Evolutionary conservation across 2,329 filamentous ascomycete species (phyloP).

Genomic region (Diaporthe sp.): DNA sequence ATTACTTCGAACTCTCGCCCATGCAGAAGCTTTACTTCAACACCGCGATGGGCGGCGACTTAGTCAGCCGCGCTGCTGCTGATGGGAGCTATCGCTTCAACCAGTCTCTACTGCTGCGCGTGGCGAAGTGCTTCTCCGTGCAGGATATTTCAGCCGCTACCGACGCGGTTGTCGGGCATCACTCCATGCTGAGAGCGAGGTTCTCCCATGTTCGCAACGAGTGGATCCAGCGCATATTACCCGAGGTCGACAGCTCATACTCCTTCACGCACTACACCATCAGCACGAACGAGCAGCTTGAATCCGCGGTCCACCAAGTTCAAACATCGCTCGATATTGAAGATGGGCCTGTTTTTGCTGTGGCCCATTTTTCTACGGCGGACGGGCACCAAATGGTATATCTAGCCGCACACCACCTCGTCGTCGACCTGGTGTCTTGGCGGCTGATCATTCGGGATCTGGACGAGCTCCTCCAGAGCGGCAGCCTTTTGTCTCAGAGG

Average conservation of each 20-base stretch:
- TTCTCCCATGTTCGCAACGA: constrained; percentile 56
- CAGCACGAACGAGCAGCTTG: constrained; percentile 58
- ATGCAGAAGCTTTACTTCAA: constrained; percentile 70
- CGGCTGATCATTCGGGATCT: constrained; percentile 64
- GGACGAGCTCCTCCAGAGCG: constrained; percentile 62
- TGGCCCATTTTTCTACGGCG: constrained; percentile 61
- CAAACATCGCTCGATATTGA: constrained; percentile 64
- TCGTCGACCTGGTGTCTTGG: constrained; percentile 67
- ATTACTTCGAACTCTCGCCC: constrained; percentile 62
- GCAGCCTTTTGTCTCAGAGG: constrained; percentile 59
- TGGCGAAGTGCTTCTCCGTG: constrained; percentile 57
- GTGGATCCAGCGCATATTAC: constrained; percentile 62
- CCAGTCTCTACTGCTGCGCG: constrained; percentile 62
- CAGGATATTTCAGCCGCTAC: constrained; percentile 64
- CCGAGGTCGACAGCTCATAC: constrained; percentile 59
- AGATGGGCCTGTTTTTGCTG: constrained; percentile 64
- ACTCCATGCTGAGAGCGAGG: constrained; percentile 65
- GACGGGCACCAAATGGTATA: constrained; percentile 64
- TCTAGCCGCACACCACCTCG: constrained; percentile 65
- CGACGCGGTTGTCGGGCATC: constrained; percentile 63
- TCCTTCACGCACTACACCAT: constrained; percentile 59
- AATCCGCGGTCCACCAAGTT: constrained; percentile 55
- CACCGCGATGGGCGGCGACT: constrained; percentile 58
- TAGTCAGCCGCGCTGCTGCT: constrained; percentile 47
- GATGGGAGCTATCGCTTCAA: constrained; percentile 63